Base-by-base conservation (phyloP, 2,329 filamentous ascomycete genomes). In the Sclerotiophoma versabilis region DNA sequence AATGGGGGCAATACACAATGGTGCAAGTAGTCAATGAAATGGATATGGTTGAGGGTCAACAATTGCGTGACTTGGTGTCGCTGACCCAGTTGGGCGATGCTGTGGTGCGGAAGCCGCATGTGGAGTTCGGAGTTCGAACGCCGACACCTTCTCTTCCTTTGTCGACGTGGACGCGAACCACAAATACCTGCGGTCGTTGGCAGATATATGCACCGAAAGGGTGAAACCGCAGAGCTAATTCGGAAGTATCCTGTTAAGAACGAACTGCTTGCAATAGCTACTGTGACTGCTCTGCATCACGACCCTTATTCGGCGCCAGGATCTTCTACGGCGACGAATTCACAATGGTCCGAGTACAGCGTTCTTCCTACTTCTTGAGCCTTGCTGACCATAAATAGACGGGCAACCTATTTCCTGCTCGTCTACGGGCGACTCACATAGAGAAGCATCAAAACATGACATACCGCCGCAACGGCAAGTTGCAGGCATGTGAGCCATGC, bases 401-500 rank as follows among this genome's bases (percentile, higher is more conserved):
- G 15, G 63, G 69, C 30, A 69, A 66, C 15, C 42, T 66, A n/a
- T 70, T 69, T 34, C 69, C 69, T n/a, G 60, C 64, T 1, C 63
- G 67, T 26, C 46, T 73, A 15, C 58, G 63, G 19, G 62, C 57
- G 34, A 62, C 60, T 12, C 66, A 71, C 29, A 65, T 70, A 45
- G 64, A 63, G 27, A 64, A 64, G 29, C 61, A 58, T 23, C 60
- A 68, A 17, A 73, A 68, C 36, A 66, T 62, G 6, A 63, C 53
- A 3, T 70, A 65, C 41, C 66, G 72, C 14, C 66, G 73, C 19
- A 75, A 75, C 60, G 72, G 73, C n/a, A 74, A 75, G 48, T 60
- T 73, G 5, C 73, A 75, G 46, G 69, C 72, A 2, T 75, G 73
- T 43, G 72, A 75, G 49, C 71, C 73, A 12, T 75, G 73, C 45